phyloP scores from a whole-genome alignment of 805 yeast species.

The Phaffomyces opuntiae region DNA sequence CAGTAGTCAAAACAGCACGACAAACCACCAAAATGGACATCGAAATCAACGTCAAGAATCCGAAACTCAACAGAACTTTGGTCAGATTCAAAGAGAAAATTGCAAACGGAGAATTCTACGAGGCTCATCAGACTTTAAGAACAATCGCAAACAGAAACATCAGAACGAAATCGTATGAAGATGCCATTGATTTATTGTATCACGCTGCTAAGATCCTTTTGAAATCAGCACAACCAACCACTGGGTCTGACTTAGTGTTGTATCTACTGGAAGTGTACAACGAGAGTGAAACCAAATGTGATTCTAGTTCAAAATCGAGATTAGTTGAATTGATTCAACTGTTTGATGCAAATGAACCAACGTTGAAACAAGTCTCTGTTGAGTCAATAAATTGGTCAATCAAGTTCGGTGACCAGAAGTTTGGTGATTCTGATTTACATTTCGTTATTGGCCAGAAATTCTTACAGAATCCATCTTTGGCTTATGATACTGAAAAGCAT shows the following conservation, averaged over 20 bases:
- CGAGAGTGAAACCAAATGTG: slow-evolving; percentile 37
- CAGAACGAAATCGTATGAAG: slow-evolving; percentile 54
- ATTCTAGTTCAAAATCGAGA: slow-evolving; percentile 37
- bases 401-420: slow-evolving; percentile 38
- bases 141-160: slow-evolving; percentile 84
- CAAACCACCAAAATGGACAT: slow-evolving; percentile 2
- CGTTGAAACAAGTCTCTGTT: slow-evolving; percentile 59
- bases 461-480: slow-evolving; percentile 37
- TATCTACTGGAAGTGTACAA: slow-evolving; percentile 69
- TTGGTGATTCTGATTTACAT: slow-evolving; percentile 74
- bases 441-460: slow-evolving; percentile 67
- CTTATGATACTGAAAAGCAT: slow-evolving; percentile 67
- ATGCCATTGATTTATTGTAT: slow-evolving; percentile 68
- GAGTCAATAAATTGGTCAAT: slow-evolving; percentile 64
- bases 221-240: slow-evolving; percentile 66
- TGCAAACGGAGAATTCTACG: slow-evolving; percentile 72
- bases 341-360: slow-evolving; percentile 45
- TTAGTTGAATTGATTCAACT: slow-evolving; percentile 40
- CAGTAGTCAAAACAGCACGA: background rate
- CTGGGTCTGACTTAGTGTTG: slow-evolving; percentile 68
- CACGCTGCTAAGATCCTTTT: slow-evolving; percentile 66
- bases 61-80: slow-evolving; percentile 51
- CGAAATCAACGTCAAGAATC: slow-evolving; percentile 15
- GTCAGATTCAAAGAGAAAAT: slow-evolving; percentile 64
- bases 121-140: slow-evolving; percentile 91